Conservation (phyloP, 768 basidiomycete genomes). For the Mycena rosella region DNA sequence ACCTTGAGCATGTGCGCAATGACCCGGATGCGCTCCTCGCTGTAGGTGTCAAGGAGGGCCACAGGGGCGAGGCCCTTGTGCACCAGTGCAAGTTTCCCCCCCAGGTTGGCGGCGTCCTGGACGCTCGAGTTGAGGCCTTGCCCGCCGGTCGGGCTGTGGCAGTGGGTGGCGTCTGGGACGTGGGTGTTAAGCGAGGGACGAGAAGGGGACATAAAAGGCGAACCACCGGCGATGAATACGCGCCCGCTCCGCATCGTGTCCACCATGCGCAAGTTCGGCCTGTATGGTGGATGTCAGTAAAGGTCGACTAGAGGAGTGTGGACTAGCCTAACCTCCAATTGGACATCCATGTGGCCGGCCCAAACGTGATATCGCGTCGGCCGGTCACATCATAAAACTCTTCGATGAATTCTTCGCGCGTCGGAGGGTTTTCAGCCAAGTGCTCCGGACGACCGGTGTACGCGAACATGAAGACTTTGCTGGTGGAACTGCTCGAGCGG, state of each 20-base stretch:
- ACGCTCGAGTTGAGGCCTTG: conserved; percentile 56
- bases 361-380: conserved; percentile 47
- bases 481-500: neutral
- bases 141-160: conserved; percentile 59
- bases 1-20: conserved; percentile 59
- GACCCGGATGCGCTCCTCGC: conserved; percentile 59
- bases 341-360: conserved; percentile 41
- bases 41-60: conserved; percentile 56
- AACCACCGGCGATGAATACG: conserved; percentile 65
- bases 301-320: neutral
- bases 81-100: conserved; percentile 61
- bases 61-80: conserved; percentile 50
- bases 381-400: conserved; percentile 45
- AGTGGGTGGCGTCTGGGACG: conserved; percentile 62
- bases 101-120: conserved; percentile 58
- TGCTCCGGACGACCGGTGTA: conserved; percentile 19
- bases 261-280: conserved; percentile 64
- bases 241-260: conserved; percentile 55
- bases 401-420: conserved; percentile 45
- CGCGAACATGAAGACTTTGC: conserved; percentile 14
- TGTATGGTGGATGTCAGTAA: neutral
- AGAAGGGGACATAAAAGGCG: conserved; percentile 11
- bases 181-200: neutral
- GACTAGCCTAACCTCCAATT: conserved; percentile 43
- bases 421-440: conserved; percentile 20